A percentile compares a stretch with the other conserved stretches of the same genome.
phyloP scores from a whole-genome alignment of 495 filamentous ascomycete species.

The Zalerion maritima region DNA sequence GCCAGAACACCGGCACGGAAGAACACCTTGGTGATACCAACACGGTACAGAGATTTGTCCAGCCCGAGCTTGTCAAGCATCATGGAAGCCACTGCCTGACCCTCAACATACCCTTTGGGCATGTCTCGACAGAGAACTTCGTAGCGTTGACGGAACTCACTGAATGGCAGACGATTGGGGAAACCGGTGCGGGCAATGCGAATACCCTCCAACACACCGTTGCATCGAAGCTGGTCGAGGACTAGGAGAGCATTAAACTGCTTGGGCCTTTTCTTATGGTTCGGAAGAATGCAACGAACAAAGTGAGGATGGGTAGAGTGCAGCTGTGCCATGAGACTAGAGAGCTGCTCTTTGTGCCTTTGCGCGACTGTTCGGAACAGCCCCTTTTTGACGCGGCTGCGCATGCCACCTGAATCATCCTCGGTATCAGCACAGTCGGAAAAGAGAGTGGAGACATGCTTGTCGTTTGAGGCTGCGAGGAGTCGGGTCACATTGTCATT shows the following conservation, averaged over 20 bases:
- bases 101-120: conserved; percentile 83
- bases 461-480: conserved; percentile 66
- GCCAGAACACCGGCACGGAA: conserved; percentile 94
- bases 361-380: conserved; percentile 96
- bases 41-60: conserved; percentile 74
- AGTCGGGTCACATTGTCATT: conserved; percentile 93
- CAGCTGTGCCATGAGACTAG: conserved; percentile 87
- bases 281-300: conserved; percentile 93
- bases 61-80: conserved; percentile 85
- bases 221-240: conserved; percentile 89
- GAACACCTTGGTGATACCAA: conserved; percentile 95
- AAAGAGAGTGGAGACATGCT: conserved; percentile 74
- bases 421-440: conserved; percentile 70
- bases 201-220: conserved; percentile 97
- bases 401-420: conserved; percentile 43
- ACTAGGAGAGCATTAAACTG: conserved; percentile 79
- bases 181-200: conserved; percentile 97
- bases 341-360: conserved; percentile 91
- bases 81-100: conserved; percentile 65
- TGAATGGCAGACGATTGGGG: conserved; percentile 81
- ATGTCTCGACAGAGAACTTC: conserved; percentile 87
- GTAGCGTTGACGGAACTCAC: conserved; percentile 91
- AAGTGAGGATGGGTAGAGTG: conserved; percentile 97
- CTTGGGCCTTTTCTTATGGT: conserved; percentile 96
- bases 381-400: conserved; percentile 90